Base-by-base conservation (phyloP, 2,329 filamentous ascomycete genomes). In the Xylariaceae sp. region DNA sequence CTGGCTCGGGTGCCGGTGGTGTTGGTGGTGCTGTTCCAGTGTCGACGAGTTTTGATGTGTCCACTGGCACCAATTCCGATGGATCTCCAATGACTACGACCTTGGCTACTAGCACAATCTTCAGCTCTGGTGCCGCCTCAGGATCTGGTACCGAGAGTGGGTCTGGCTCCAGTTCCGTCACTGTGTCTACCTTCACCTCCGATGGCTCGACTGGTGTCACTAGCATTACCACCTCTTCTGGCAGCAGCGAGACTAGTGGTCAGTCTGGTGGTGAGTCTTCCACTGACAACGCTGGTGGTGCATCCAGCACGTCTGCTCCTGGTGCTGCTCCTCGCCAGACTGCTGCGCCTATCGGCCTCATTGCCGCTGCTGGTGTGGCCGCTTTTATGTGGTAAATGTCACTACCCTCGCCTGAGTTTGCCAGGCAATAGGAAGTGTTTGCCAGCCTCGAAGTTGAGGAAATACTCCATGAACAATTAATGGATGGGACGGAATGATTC, bases 291-390 rank as follows among this genome's bases (percentile, higher is more conserved):
- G n/a, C 9, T 6, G 30, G 30, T 17, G 12, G 8, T n/a, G 31
- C 44, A 11, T 38, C 51, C 4, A 33, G 43, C 19, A 39, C 37
- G 9, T 38, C 51, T 4, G 30, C 43, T 18, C 37, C 37, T 9
- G 34, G 38, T 12, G 33, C 37, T 26, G 55, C 37, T 26, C 41
- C 50, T 24, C 48, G 52, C 36, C 54, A 52, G 32, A 62, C 59
- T 34, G 53, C 53, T 29, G 58, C 55, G 15, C 59, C 59, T 8
- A 45, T 47, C 15, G 58, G 56, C 28, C 37, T 62, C 29, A 42
- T 57, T 13, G 57, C 56, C 31, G 57, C 54, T 38, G 59, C 54
- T 19, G 59, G 58, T 42, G 38, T 62, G 36, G 59, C 50, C 35
- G 56, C 52, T 36, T 33, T 61, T 15, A 39, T 60, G 47, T 44